Conservation (phyloP, 768 basidiomycete genomes). For the Lentinula sp. region DNA sequence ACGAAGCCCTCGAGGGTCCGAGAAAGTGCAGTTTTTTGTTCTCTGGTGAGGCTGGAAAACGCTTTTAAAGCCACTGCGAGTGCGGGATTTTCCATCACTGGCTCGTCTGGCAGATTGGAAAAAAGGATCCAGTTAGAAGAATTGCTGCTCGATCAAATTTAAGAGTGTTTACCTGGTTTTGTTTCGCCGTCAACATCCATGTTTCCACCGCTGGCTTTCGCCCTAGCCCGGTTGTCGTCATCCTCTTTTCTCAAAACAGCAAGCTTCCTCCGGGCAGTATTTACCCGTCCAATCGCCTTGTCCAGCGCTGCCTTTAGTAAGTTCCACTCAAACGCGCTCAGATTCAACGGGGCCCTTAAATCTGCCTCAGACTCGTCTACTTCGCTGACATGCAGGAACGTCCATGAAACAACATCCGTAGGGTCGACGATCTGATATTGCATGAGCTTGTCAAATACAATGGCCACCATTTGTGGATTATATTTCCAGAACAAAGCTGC, state of each 20-base stretch:
- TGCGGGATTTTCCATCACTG: slow-evolving; percentile 55
- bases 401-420: slow-evolving; percentile 83
- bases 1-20: slow-evolving; percentile 76
- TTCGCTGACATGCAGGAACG: slow-evolving; percentile 56
- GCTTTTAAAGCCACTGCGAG: slow-evolving; percentile 72
- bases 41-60: slow-evolving; percentile 63
- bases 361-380: slow-evolving; percentile 26
- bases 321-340: slow-evolving; percentile 79
- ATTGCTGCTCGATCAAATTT: background rate
- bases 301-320: slow-evolving; percentile 76
- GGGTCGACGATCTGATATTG: slow-evolving; percentile 98
- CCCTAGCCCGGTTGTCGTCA: slow-evolving; percentile 75
- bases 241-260: slow-evolving; percentile 78
- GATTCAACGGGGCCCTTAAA: slow-evolving; percentile 29
- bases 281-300: slow-evolving; percentile 86
- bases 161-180: slow-evolving; percentile 33
- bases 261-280: slow-evolving; percentile 70
- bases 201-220: slow-evolving; percentile 50
- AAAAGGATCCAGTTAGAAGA: slow-evolving; percentile 7
- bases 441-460: slow-evolving; percentile 97
- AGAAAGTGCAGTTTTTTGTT: slow-evolving; percentile 71
- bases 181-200: slow-evolving; percentile 50
- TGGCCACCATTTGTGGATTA: slow-evolving; percentile 81
- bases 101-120: slow-evolving; percentile 27
- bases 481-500: slow-evolving; percentile 78